phyloP scores from a whole-genome alignment of 1,284 basidiomycete species.

The Tylopilus microsporus region DNA sequence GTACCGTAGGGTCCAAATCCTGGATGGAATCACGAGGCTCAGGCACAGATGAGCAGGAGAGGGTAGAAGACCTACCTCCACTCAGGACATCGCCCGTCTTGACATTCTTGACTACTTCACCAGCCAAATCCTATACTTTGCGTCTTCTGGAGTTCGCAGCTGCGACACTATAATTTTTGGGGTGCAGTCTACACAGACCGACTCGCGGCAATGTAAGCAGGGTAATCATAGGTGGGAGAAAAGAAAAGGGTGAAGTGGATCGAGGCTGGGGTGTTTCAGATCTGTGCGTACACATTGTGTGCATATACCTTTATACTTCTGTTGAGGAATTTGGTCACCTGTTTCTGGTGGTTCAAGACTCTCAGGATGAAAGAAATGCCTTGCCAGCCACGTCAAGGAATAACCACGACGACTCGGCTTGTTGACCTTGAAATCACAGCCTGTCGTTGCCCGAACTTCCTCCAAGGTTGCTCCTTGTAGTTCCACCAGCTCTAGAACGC shows the following conservation, averaged over 20 bases:
- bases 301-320: constrained; percentile 14
- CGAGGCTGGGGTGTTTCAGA: not conserved
- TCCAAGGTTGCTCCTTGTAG: constrained; percentile 80
- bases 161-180: constrained; percentile 5
- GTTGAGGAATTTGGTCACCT: not conserved
- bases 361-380: not conserved
- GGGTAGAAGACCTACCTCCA: constrained; percentile 56
- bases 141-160: constrained; percentile 34
- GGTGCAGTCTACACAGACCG: constrained; percentile 1
- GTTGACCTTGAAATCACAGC: constrained; percentile 64
- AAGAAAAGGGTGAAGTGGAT: not conserved
- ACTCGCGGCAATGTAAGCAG: constrained; percentile 7
- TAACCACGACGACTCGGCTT: constrained; percentile 1
- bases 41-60: not conserved
- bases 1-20: constrained; percentile 75
- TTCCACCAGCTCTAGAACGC: constrained; percentile 75
- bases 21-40: constrained; percentile 27
- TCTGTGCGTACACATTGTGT: not conserved
- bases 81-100: constrained; percentile 76
- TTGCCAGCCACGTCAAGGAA: constrained; percentile 2
- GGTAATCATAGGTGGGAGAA: constrained; percentile 2
- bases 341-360: not conserved
- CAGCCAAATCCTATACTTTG: constrained; percentile 75
- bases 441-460: constrained; percentile 83
- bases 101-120: constrained; percentile 77